Conservation (phyloP, 768 basidiomycete genomes). For the Lactarius deliciosus region DNA sequence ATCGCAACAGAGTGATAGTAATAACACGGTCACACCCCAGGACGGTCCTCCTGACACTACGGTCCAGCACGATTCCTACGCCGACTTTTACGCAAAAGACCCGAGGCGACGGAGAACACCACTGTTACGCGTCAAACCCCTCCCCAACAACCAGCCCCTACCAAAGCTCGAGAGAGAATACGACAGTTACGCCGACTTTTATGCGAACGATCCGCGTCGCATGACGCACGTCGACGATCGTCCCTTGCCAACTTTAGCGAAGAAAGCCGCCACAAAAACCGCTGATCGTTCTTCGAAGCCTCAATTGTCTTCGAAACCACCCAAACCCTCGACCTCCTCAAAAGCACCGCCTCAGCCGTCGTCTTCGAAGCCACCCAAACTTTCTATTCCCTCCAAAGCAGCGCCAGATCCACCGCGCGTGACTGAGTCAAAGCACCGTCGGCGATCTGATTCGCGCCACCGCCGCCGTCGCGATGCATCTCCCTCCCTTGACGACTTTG, state of each 20-base stretch:
- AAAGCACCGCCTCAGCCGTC: slow-evolving; percentile 6
- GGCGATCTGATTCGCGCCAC: slow-evolving; percentile 8
- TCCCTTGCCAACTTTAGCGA: slow-evolving; percentile 19
- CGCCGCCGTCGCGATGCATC: slow-evolving; percentile 11
- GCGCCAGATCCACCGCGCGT: slow-evolving; percentile 13
- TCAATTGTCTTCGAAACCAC: slow-evolving; percentile 19
- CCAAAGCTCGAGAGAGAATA: slow-evolving; percentile 25
- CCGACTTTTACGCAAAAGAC: slow-evolving; percentile 26
- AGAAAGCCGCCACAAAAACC: slow-evolving; percentile 8
- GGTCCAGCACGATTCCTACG: slow-evolving; percentile 21
- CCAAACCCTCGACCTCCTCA: slow-evolving; percentile 13
- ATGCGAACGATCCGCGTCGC: slow-evolving; percentile 21
- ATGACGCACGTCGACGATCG: slow-evolving; percentile 25
- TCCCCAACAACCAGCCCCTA: slow-evolving; percentile 19
- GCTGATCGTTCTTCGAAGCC: slow-evolving; percentile 11
- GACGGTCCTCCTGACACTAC: slow-evolving; percentile 4
- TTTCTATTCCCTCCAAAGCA: slow-evolving; percentile 19
- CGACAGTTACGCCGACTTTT: slow-evolving; percentile 25
- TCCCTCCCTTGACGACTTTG: slow-evolving; percentile 23
- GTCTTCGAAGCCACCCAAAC: slow-evolving; percentile 19
- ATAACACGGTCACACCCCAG: slow-evolving; percentile 21
- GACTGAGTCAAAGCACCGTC: slow-evolving; percentile 9
- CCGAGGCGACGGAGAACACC: slow-evolving; percentile 22
- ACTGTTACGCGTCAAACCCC: slow-evolving; percentile 17
- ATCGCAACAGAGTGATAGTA: slow-evolving; percentile 19